Base-by-base conservation (phyloP, 495 filamentous ascomycete species). In the Aspergillus leporis region DNA sequence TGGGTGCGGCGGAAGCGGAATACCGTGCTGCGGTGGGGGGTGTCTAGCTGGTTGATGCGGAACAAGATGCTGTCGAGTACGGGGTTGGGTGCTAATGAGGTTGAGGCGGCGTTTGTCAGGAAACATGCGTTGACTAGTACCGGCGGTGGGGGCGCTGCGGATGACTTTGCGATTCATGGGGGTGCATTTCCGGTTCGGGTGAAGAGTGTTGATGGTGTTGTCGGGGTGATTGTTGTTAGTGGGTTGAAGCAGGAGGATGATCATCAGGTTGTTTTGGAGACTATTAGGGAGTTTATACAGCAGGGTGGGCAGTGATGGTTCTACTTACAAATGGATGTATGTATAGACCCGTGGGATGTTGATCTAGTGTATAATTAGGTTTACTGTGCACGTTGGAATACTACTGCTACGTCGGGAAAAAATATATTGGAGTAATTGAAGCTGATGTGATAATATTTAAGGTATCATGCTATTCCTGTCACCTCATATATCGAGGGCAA, bases 211-310 rank as follows among this genome's bases (percentile, higher is more conserved):
- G 88, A 91, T 69, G 89, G 87, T 0, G 63, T 91, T 21, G 84
- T 91, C 40, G 89, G 81, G 1, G 86, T 90, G 4, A 81, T 91
- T 45, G 86, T 91, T 19, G 88, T 92, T 12, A 88, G 84, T 69
- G 90, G 89, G 51, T 72, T 92, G 73, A 86, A 84, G 76, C 87
- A 90, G 73, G 81, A 90, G 69, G 83, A 91, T 70, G 89, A 92
- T 72, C 90, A 93, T 76, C 81, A 81, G 40, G 83, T 91, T 46
- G 83, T 91, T 59, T 81, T 88, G 2, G 84, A 90, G 69, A 83
- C 82, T 8, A 72, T 92, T 41, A 71, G 74, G 62, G 81, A 83
- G 54, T 78, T 76, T 59, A 60, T 75, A 62, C 61, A 51, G 3
- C 43, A 62, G 56, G 65, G 65, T 5, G 55, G 46, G 9, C 36